Evolutionary conservation across 2,329 filamentous ascomycete genomes (phyloP), one percentile per base, ranked within the genome.

Genomic region (Pleomassaria siparia): DNA sequence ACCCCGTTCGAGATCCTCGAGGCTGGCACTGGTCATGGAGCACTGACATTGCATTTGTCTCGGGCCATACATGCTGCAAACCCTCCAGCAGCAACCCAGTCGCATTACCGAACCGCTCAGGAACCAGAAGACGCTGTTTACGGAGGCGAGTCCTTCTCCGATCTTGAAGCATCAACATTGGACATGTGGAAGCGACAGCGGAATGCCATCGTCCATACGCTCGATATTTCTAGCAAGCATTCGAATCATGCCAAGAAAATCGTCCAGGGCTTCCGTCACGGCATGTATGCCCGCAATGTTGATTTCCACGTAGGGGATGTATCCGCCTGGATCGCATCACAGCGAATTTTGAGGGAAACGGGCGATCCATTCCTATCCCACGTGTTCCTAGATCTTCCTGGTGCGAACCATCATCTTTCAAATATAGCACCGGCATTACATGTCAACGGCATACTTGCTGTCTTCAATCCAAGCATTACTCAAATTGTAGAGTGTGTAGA

Each of bases 21-120:
- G 70, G 88, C 88, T 39, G 89, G 89, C 13, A 94, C 89, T 3
- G 89, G 89, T n/a, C 88, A 91, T 76, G 89, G 89, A 48, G 85
- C 86, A 26, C 71, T 94, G 48, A 92, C 88, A 0, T 71, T 94
- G 4, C 82, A 91, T 62, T 76, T 94, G 18, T 84, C 88, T 24
- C 81, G 87, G 43, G 87, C 88, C 2, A 82, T 94, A 37, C 86
- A 91, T 63, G 88, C 82, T 36, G 86, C 83, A 15, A 91, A 91
- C 60, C 72, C 81, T 2, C 70, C 76, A 3, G 72, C 79, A 5
- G 77, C 79, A 0, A 60, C 67, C 12, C 33, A 47, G 1, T 50
- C 58, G 6, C 40, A 53, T 0, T 51, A 58, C 40, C 40, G 50
- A 2, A 47, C 20, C 8, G 25, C 53, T 21, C 58, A 65, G 16